These are phyloP conservation scores for Pugionium dolabratum DNA, from an alignment of 345 rosid species.

Conservation along the genomic window DNA sequence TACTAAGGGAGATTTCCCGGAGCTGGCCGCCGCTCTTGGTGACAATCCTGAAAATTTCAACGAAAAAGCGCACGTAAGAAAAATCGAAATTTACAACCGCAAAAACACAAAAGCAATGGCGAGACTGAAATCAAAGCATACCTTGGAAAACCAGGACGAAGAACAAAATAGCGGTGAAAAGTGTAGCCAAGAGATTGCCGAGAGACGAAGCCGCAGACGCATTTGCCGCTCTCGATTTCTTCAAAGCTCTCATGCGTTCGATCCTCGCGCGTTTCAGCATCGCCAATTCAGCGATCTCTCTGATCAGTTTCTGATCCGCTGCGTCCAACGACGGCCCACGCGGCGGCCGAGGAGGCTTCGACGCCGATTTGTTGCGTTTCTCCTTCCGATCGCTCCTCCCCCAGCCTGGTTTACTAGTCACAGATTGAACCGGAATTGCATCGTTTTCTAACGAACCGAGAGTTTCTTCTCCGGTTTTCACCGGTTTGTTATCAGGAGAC, in stretches of 20 bases:
- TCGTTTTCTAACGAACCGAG: conserved; percentile 36
- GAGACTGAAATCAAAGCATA: conserved; percentile 21
- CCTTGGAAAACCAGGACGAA: conserved; percentile 71
- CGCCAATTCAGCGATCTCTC: conserved; percentile 78
- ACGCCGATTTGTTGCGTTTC: conserved; percentile 56
- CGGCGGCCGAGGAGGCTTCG: conserved; percentile 94
- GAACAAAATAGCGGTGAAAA: conserved; percentile 63
- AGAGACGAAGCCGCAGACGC: conserved; percentile 51
- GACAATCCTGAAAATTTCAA: conserved; percentile 57
- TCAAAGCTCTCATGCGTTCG: conserved; percentile 83
- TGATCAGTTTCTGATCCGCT: conserved; percentile 76
- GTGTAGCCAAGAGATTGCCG: conserved; percentile 56
- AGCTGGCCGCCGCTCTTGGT: conserved; percentile 45
- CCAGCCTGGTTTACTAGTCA: conserved; percentile 38
- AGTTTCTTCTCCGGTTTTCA: conserved; percentile 42
- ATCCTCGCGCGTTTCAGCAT: conserved; percentile 82
- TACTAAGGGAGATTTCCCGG: conserved; percentile 51
- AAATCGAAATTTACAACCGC: background rate
- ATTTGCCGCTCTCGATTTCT: conserved; percentile 66
- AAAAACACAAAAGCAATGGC: conserved; percentile 25
- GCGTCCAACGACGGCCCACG: conserved; percentile 82
- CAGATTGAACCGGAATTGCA: conserved; percentile 26
- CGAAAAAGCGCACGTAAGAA: background rate
- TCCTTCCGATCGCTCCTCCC: conserved; percentile 48
- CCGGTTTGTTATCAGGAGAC: conserved; percentile 38